A percentile compares a stretch with the other conserved stretches of the same genome.
Conservation (phyloP, 768 basidiomycete genomes). For the Glaciozyma martinii region DNA sequence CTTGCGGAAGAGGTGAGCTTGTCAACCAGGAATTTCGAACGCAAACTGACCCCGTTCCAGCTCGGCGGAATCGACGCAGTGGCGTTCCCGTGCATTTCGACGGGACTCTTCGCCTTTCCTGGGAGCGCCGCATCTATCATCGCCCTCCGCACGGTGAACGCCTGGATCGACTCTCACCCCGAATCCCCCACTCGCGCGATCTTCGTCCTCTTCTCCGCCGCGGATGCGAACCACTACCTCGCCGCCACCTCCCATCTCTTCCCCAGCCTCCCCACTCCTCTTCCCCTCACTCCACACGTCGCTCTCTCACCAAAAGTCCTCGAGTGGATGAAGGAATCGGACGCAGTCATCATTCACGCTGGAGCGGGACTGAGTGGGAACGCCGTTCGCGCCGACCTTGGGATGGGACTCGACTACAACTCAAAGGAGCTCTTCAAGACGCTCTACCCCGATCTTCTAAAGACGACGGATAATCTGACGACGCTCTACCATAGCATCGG, state of each 20-base stretch:
- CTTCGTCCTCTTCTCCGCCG: slow-evolving; percentile 10
- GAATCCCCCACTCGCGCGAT: neutral
- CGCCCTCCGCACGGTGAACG: neutral
- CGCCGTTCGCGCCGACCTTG: neutral
- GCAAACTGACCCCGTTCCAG: neutral
- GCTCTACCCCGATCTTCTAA: slow-evolving; percentile 1
- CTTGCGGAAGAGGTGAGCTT: neutral
- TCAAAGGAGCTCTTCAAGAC: slow-evolving; percentile 1
- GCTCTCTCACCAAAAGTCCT: neutral
- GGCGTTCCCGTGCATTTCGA: slow-evolving; percentile 15
- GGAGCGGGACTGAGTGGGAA: slow-evolving; percentile 4
- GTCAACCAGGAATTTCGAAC: neutral
- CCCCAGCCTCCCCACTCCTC: neutral
- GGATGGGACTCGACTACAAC: slow-evolving; percentile 5
- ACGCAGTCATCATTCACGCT: slow-evolving; percentile 6
- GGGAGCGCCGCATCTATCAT: neutral
- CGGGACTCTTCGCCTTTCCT: slow-evolving; percentile 12
- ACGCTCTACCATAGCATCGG: slow-evolving; percentile 6
- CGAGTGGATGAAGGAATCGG: neutral
- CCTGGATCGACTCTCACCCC: slow-evolving; percentile 7
- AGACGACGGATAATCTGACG: neutral
- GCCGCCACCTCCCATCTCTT: neutral
- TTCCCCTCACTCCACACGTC: neutral
- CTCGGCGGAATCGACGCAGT: slow-evolving; percentile 1
- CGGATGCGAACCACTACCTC: slow-evolving; percentile 3